Base-by-base conservation (phyloP, 2,329 filamentous ascomycete genomes). In the Cordyceps cicadae region DNA sequence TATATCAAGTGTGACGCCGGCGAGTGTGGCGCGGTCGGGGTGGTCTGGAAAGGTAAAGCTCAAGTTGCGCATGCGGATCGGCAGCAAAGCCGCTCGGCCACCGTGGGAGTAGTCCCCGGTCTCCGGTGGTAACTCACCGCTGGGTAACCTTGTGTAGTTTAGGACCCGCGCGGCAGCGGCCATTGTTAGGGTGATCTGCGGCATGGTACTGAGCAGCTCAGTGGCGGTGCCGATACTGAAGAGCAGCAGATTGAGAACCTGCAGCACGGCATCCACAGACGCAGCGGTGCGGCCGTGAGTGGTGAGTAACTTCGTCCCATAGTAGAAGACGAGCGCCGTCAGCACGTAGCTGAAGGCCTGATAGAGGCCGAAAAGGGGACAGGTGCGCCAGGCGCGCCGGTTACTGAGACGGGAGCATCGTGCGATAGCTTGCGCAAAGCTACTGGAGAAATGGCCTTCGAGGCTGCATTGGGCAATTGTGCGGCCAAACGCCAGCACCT, bases 271-370 rank as follows among this genome's bases (percentile, higher is more conserved):
- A 1, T 81, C 77, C 0, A 87, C 81, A 0, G 76, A 78, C n/a
- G 74, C 68, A 14, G 70, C 73, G 45, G 81, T 73, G 4, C 11
- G 19, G 11, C 76, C 69, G 0, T 21, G 29, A 24, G 19, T 17
- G 9, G 79, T 77, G 6, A 89, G 79, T 12, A 96, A 77, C 0
- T 81, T 74, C 0, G 86, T 84, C 2, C 89, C 90, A 69, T 93
- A 95, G 75, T 88, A 96, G 70, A 96, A 94, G 11, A 96, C 82
- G 3, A 96, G 75, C 0, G 91, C 90, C 46, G 85, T 87, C 15
- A 90, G 80, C 67, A 90, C 90, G 62, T 86, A 83, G 45, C 86
- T 83, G 19, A 86, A 80, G 0, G 86, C 86, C 67, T 95, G 88
- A 39, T 87, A 87, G n/a, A 94, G 72, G 0, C 92, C 93, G 68